Evolutionary conservation across 2,329 filamentous ascomycete genomes (phyloP), one percentile per base, ranked within the genome.

Genomic region (Amphichorda felina): DNA sequence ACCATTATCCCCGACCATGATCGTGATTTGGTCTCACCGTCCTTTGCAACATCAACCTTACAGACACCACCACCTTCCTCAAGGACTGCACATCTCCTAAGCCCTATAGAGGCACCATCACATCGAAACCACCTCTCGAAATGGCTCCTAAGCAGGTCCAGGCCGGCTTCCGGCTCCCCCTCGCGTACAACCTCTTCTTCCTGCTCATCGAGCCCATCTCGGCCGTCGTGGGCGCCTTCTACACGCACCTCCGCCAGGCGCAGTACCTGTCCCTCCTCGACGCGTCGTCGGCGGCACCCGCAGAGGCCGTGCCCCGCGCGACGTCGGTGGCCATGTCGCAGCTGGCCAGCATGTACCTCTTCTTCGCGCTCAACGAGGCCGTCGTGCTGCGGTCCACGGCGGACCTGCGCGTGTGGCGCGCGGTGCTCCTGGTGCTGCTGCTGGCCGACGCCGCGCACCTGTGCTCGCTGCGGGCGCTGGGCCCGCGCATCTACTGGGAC

Each of bases 361-460:
- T 83, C 39, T 84, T 88, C 55, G 75, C 80, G 37, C 57, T 89
- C 48, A 85, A 82, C 59, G 82, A 91, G 59, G 81, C 80, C 2
- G 58, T 86, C 17, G 77, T 89, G 10, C 66, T 89, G 43, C 76
- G 84, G 29, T 66, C 72, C 13, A 84, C 82, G 6, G 60, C 62
- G 34, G 77, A 87, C 57, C 50, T 79, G 24, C 63, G 65, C 17
- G 82, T 89, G 38, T 89, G 83, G 83, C 67, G 62, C 43, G 65
- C 72, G 1, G 64, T 88, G 18, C 61, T 88, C 4, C 58, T 79
- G 31, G 76, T 70, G 26, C 60, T 88, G 39, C 65, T 88, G 22
- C 53, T 88, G 13, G 83, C 80, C n/a, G 83, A 89, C 54, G 53
- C 86, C 24, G 83, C 82, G 4, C 83, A 88, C 54, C 58, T 88